Conservation (phyloP, 345 rosid species). For the Cardamine chenopodiifolia region DNA sequence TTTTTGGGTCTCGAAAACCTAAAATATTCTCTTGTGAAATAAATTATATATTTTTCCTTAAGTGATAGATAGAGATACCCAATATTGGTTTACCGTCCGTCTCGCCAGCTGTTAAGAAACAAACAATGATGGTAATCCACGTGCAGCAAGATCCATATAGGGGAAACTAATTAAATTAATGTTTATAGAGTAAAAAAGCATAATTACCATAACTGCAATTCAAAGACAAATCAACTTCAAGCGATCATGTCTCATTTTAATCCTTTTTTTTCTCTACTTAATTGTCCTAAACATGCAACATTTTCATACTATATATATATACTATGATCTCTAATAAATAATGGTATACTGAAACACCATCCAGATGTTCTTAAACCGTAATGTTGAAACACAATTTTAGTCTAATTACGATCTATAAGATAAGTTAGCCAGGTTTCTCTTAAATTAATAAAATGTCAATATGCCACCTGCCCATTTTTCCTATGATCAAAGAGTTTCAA, state of each 20-base stretch:
- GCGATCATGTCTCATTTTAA: constrained; percentile 15
- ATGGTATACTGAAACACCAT: too few species aligned
- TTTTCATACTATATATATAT: not conserved
- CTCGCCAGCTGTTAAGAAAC: constrained; percentile 26
- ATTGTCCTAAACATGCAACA: not conserved
- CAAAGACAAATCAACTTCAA: constrained; percentile 37
- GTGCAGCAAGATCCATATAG: constrained; percentile 22
- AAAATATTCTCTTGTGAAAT: not conserved
- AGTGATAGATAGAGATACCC: not conserved
- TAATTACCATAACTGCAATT: constrained; percentile 19
- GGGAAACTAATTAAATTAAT: constrained; percentile 12
- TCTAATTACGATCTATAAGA: not conserved
- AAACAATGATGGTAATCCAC: constrained; percentile 34
- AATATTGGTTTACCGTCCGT: constrained; percentile 31
- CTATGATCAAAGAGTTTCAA: not conserved
- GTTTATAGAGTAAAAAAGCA: not conserved
- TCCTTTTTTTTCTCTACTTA: not conserved
- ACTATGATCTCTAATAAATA: too few species aligned
- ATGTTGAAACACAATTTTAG: not conserved
- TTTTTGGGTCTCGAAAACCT: not conserved
- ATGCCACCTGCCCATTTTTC: constrained; percentile 1
- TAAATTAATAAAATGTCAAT: not conserved
- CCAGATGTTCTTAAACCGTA: not conserved
- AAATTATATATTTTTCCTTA: not conserved
- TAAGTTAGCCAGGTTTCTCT: not conserved